Conservation (phyloP, 331 rosid genomes). For the Pyrus hybrid region DNA sequence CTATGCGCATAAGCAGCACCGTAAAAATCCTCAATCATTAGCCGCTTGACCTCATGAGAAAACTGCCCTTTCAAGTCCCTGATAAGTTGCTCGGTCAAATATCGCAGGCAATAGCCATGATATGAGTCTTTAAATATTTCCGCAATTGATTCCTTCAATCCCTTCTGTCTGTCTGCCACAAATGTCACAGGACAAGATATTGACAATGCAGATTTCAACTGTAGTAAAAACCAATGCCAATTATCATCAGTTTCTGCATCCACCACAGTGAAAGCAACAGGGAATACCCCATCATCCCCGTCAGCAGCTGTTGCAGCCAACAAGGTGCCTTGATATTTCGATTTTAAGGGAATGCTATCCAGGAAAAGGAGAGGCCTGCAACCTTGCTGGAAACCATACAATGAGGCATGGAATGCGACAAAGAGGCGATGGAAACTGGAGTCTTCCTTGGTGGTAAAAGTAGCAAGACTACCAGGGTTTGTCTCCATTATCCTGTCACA, state of each 20-base stretch:
- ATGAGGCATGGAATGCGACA: slow-evolving; percentile 80
- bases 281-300: slow-evolving; percentile 74
- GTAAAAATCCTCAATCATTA: slow-evolving; percentile 77
- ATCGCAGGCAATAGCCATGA: slow-evolving; percentile 74
- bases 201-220: slow-evolving; percentile 70
- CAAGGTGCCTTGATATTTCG: slow-evolving; percentile 93
- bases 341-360: slow-evolving; percentile 68
- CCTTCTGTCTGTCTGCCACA: slow-evolving; percentile 84
- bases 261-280: slow-evolving; percentile 84
- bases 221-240: slow-evolving; percentile 87
- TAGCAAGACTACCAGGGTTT: slow-evolving; percentile 84
- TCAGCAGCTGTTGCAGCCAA: slow-evolving; percentile 89
- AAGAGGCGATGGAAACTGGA: slow-evolving; percentile 85
- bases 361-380: slow-evolving; percentile 91
- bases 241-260: slow-evolving; percentile 86
- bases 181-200: slow-evolving; percentile 67
- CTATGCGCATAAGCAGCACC: slow-evolving; percentile 73
- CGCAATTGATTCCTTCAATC: slow-evolving; percentile 62
- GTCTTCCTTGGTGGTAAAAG: slow-evolving; percentile 83
- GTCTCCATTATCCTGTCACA: slow-evolving; percentile 85
- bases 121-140: slow-evolving; percentile 64
- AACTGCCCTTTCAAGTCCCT: slow-evolving; percentile 84
- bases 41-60: slow-evolving; percentile 92
- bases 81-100: slow-evolving; percentile 79
- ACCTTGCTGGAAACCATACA: slow-evolving; percentile 88